Percentiles rank a stretch among this genome's conserved stretches.
Conservation (phyloP, 1,139 yeast species). For the Protomyces lactucae-debilis region DNA sequence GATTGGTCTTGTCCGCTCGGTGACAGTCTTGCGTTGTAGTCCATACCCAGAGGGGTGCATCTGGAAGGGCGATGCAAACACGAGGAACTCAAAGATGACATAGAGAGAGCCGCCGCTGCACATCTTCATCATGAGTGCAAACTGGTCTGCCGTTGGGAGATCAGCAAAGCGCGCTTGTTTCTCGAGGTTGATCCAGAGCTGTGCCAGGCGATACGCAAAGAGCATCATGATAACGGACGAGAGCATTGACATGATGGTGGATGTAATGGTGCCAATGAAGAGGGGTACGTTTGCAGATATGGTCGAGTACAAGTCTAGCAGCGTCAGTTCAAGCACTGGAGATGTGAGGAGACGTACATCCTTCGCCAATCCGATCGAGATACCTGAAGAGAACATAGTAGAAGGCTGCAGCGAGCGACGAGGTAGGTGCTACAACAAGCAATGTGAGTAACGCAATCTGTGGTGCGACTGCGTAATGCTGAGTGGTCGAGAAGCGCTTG, state of each 20-base stretch:
- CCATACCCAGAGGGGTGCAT: background rate
- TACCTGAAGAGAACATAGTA: constrained; percentile 1
- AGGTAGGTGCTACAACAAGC: background rate
- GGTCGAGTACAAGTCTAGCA: background rate
- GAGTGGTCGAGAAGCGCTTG: background rate
- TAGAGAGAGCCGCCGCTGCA: constrained; percentile 7
- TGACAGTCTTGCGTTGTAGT: background rate
- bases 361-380: background rate
- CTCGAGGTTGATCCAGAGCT: constrained; percentile 7
- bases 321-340: background rate
- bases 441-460: constrained; percentile 2
- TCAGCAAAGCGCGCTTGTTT: background rate
- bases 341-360: background rate
- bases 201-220: constrained; percentile 6
- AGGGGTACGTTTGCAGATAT: constrained; percentile 4
- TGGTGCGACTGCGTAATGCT: background rate
- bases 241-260: constrained; percentile 4
- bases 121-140: constrained; percentile 10
- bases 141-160: constrained; percentile 3
- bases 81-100: constrained; percentile 2
- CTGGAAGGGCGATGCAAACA: constrained; percentile 2
- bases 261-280: constrained; percentile 8
- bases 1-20: background rate
- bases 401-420: constrained; percentile 1
- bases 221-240: constrained; percentile 5